Conservation (phyloP, 352 stramenopile species). For the Phytophthora pistaciae region DNA sequence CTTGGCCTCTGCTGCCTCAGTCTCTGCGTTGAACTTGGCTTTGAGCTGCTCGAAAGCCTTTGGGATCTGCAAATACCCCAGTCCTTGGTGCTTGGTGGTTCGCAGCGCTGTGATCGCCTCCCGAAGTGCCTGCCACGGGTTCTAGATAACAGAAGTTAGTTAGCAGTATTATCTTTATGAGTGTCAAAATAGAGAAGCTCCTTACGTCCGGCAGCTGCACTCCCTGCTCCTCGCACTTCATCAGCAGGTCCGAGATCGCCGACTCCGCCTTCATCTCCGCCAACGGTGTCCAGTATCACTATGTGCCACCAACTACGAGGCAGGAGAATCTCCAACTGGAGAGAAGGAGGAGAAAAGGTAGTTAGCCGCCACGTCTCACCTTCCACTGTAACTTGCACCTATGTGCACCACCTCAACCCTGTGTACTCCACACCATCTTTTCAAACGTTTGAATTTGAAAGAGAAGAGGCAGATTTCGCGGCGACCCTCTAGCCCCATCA, state of each 20-base stretch:
- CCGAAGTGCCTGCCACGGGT: slow-evolving; percentile 53
- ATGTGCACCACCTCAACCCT: slow-evolving; percentile 5
- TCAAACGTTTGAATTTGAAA: slow-evolving; percentile 46
- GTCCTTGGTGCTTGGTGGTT: slow-evolving; percentile 44
- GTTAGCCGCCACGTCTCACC: slow-evolving; percentile 4
- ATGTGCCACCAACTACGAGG: not conserved
- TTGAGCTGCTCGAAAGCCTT: slow-evolving; percentile 52
- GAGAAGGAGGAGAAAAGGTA: slow-evolving; percentile 12
- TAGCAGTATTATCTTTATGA: not conserved
- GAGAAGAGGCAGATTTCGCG: slow-evolving; percentile 5
- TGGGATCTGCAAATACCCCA: slow-evolving; percentile 55
- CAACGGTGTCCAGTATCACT: not conserved
- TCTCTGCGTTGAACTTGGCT: slow-evolving; percentile 32
- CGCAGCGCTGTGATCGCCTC: slow-evolving; percentile 51
- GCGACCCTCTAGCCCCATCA: slow-evolving; percentile 2
- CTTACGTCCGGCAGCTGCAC: slow-evolving; percentile 53
- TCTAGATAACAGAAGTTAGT: slow-evolving; percentile 16
- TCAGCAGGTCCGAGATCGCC: slow-evolving; percentile 67
- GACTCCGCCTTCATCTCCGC: slow-evolving; percentile 59
- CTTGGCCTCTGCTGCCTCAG: not conserved
- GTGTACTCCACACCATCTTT: not conserved
- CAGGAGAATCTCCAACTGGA: slow-evolving; percentile 4
- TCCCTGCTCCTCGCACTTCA: slow-evolving; percentile 66
- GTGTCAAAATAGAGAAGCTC: not conserved
- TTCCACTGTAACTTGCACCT: slow-evolving; percentile 37